phyloP scores from a whole-genome alignment of 1,284 basidiomycete species.

The Trametes sp. region DNA sequence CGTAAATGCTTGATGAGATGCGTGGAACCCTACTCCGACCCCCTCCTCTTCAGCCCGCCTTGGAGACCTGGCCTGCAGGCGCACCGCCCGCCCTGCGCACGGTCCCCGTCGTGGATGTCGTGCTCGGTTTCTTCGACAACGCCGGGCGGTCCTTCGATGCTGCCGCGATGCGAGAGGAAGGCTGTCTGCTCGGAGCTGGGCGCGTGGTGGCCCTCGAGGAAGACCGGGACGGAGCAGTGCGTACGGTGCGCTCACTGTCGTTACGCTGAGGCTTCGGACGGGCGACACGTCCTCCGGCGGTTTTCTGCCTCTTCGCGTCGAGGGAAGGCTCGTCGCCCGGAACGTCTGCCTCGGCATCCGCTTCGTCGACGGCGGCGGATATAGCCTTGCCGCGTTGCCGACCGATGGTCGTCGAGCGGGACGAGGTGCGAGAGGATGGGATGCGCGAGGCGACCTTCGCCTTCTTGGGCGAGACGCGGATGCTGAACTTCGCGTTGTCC shows the following conservation, averaged over 20 bases:
- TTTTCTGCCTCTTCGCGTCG: conserved; percentile 25
- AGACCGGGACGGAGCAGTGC: conserved; percentile 3
- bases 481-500: conserved; percentile 24
- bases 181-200: conserved; percentile 11
- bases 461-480: conserved; percentile 24
- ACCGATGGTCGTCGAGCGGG: conserved; percentile 14
- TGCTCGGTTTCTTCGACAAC: conserved; percentile 21
- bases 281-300: conserved; percentile 12
- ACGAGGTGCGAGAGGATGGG: conserved; percentile 13
- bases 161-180: conserved; percentile 20
- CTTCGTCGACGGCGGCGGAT: not conserved
- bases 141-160: conserved; percentile 20
- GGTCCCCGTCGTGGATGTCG: not conserved
- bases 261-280: conserved; percentile 25
- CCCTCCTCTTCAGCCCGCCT: conserved; percentile 3
- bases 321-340: conserved; percentile 11
- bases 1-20: conserved; percentile 9
- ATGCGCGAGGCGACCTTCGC: conserved; percentile 13
- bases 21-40: not conserved
- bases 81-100: not conserved
- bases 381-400: conserved; percentile 19
- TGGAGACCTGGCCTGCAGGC: not conserved
- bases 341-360: conserved; percentile 6
- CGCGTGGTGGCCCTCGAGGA: conserved; percentile 1
- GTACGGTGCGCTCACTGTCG: conserved; percentile 25